Evolutionary conservation across 2,329 filamentous ascomycete genomes (phyloP).

Genomic region (Pezicula radicicola): DNA sequence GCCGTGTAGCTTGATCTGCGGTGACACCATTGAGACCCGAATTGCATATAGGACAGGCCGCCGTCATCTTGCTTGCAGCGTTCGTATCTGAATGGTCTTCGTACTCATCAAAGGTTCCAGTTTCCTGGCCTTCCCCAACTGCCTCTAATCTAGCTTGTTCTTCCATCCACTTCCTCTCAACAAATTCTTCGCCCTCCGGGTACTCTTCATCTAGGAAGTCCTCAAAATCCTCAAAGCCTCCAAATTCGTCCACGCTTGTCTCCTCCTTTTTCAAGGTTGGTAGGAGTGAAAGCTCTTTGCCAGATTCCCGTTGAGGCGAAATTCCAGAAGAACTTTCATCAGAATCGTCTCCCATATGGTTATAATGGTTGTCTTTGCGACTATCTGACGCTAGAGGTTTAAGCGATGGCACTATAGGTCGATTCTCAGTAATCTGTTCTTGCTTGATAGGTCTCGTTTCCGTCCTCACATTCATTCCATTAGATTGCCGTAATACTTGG

Average conservation of each 20-base stretch:
- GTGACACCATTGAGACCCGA: slow-evolving; percentile 57
- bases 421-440: slow-evolving; percentile 13
- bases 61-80: slow-evolving; percentile 14
- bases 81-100: slow-evolving; percentile 11
- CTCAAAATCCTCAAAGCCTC: slow-evolving; percentile 57
- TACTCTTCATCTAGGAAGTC: slow-evolving; percentile 45
- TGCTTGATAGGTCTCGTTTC: slow-evolving; percentile 10
- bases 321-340: not conserved
- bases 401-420: slow-evolving; percentile 10
- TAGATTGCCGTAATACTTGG: slow-evolving; percentile 7
- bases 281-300: slow-evolving; percentile 14
- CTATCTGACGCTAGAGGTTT: slow-evolving; percentile 7
- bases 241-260: slow-evolving; percentile 46
- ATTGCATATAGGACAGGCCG: slow-evolving; percentile 75
- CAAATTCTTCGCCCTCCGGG: slow-evolving; percentile 57
- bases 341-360: too few species aligned
- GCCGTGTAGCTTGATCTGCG: slow-evolving; percentile 67
- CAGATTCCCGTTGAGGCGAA: not conserved
- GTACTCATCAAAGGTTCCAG: slow-evolving; percentile 21
- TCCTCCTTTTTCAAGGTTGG: slow-evolving; percentile 47
- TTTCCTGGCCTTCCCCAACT: slow-evolving; percentile 41
- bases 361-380: not conserved
- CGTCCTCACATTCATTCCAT: slow-evolving; percentile 11
- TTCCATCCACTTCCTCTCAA: slow-evolving; percentile 69
- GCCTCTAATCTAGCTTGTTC: slow-evolving; percentile 68